Conservation (phyloP, 306 rosid species). For the Acacia acuminata region DNA sequence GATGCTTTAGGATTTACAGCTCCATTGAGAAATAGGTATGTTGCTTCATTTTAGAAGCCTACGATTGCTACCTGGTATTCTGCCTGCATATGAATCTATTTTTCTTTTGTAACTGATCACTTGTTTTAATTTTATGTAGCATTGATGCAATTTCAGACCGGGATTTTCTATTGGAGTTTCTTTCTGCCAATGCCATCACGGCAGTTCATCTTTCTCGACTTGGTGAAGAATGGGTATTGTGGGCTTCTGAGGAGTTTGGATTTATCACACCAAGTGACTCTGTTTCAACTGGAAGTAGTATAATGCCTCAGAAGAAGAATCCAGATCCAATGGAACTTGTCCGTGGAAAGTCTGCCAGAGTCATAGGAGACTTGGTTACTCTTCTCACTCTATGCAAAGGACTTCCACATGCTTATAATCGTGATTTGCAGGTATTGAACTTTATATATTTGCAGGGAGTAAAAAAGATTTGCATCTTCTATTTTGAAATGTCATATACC, state of each 20-base stretch:
- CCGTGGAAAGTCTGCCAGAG: conserved; percentile 96
- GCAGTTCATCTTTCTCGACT: conserved; percentile 97
- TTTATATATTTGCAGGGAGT: neutral
- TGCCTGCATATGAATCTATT: conserved; percentile 9
- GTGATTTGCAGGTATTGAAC: conserved; percentile 85
- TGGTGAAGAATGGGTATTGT: conserved; percentile 98
- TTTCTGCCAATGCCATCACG: conserved; percentile 81
- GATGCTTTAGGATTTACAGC: conserved; percentile 79
- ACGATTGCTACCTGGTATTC: conserved; percentile 2
- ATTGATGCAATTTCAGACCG: conserved; percentile 99
- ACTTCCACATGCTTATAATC: conserved; percentile 95
- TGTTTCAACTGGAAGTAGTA: conserved; percentile 96
- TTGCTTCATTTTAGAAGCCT: conserved; percentile 12
- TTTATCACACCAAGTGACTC: conserved; percentile 89
- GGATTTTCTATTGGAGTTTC: conserved; percentile 86
- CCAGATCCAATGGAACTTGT: conserved; percentile 99
- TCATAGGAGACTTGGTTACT: conserved; percentile 85
- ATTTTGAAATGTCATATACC: neutral
- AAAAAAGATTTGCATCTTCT: neutral
- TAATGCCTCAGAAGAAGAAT: conserved; percentile 99
- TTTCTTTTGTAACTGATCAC: conserved; percentile 19
- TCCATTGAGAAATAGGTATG: conserved; percentile 91
- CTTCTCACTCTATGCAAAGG: conserved; percentile 95
- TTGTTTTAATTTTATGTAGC: conserved; percentile 44
- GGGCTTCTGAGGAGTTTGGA: conserved; percentile 99